phyloP scores from a whole-genome alignment of 345 rosid genomes.

The Syzygium oleosum region DNA sequence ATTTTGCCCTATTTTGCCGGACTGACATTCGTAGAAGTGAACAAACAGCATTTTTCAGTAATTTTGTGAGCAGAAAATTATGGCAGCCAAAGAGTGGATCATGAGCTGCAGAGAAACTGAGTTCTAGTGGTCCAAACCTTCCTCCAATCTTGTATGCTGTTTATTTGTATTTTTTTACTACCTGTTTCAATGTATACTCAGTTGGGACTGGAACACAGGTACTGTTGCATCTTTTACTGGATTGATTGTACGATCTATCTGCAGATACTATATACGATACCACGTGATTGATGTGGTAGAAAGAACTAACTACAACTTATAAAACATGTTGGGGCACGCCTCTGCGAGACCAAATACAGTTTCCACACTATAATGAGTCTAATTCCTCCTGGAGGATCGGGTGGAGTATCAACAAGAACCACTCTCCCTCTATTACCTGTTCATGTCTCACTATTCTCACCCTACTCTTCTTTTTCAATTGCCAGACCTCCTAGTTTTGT shows the following conservation, averaged over 20 bases:
- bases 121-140: background rate
- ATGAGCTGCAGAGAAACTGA: background rate
- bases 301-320: background rate
- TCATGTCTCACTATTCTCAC: background rate
- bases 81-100: background rate
- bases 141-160: background rate
- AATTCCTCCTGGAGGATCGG: background rate
- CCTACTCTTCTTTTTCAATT: background rate
- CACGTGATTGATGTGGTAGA: rapidly evolving
- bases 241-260: background rate
- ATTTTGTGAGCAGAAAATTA: slow-evolving; percentile 18
- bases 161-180: background rate
- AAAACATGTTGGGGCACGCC: background rate
- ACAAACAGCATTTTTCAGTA: slow-evolving; percentile 40
- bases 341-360: background rate
- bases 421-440: background rate
- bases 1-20: background rate
- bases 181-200: background rate
- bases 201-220: background rate
- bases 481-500: background rate
- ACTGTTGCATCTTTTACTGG: background rate
- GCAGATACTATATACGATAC: background rate
- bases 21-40: background rate
- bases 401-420: background rate
- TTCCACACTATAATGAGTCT: background rate